Base-by-base conservation (phyloP, 2,329 filamentous ascomycete species). In the Curvularia sp. region DNA sequence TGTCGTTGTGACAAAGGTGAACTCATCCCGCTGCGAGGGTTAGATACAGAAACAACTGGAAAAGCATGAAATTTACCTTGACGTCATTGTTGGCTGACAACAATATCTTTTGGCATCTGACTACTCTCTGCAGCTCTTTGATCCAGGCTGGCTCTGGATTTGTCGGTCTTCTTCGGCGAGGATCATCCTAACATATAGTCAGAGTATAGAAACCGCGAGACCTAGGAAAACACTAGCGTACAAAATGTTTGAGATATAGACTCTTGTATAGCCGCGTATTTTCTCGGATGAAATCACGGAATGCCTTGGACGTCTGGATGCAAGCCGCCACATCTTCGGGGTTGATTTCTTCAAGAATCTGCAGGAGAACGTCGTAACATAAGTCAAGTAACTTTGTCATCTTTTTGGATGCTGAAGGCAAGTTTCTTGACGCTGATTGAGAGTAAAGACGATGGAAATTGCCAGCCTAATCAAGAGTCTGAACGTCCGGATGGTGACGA, bases 201-300 rank as follows among this genome's bases (percentile, higher is more conserved):
- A 72, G 58, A 49, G 54, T 52, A 46, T 24, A 22, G 44, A 44
- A 8, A 26, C 49, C 5, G 13, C 22, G 13, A 12, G 12, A 4
- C 12, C 1, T 7, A 12, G 1, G 15, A 24, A n/a, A 10, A 15
- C 10, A 3, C 6, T 58, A 57, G 61, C 79, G 67, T 74, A 89
- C 88, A 54, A 87, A 81, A 43, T 76, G 74, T 15, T 79, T 78
- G 4, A 88, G 74, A 71, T 91, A 93, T 6, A 90, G 77, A 22
- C 84, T 82, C 58, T 85, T 87, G 73, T 83, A 88, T 12, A 93
- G 77, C 8, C 84, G 77, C 15, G 75, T 72, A 70, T 92, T 90
- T 43, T 79, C 81, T 49, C 77, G 80, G 52, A 90, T 80, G 61
- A 86, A 85, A 33, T 78, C 73, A 58, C 84, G 76, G 47, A 93